A percentile compares a stretch with the other conserved stretches of the same genome.
Evolutionary conservation across 2,329 filamentous ascomycete species (phyloP).

Genomic region (Colletotrichum australisinense): DNA sequence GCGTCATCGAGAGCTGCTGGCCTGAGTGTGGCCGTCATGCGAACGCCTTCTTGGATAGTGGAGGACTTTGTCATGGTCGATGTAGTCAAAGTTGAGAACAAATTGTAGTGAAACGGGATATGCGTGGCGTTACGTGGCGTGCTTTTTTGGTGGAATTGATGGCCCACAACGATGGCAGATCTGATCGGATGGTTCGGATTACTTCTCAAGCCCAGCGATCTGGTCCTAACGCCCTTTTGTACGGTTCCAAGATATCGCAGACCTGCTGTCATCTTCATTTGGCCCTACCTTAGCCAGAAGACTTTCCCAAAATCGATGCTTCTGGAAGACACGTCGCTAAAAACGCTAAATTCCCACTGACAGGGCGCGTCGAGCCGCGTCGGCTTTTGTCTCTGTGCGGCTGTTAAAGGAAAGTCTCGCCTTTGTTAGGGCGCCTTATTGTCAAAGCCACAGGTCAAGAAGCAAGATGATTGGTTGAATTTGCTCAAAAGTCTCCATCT

Average conservation of each 20-base stretch:
- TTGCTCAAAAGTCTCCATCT: not conserved
- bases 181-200: not conserved
- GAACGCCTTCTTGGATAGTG: not conserved
- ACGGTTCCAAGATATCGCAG: not conserved
- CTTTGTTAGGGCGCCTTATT: conserved; percentile 14
- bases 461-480: not conserved
- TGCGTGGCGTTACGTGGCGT: not conserved
- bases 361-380: not conserved
- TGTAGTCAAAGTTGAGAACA: not conserved
- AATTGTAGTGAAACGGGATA: not conserved
- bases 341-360: not conserved
- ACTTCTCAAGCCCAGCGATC: not conserved
- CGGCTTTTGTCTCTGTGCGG: not conserved
- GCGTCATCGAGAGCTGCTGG: conserved; percentile 39
- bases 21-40: not conserved
- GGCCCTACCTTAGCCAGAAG: not conserved
- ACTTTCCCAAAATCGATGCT: not conserved
- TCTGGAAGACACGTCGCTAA: conserved; percentile 19
- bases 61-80: conserved; percentile 1
- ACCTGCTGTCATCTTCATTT: not conserved
- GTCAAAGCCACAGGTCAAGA: conserved; percentile 26
- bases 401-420: not conserved
- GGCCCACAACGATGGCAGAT: not conserved
- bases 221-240: not conserved
- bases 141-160: not conserved